These are phyloP conservation scores for Nematocida homosporus DNA, from an alignment of 371 early-diverging fungal genomes.

Conservation along the genomic window DNA sequence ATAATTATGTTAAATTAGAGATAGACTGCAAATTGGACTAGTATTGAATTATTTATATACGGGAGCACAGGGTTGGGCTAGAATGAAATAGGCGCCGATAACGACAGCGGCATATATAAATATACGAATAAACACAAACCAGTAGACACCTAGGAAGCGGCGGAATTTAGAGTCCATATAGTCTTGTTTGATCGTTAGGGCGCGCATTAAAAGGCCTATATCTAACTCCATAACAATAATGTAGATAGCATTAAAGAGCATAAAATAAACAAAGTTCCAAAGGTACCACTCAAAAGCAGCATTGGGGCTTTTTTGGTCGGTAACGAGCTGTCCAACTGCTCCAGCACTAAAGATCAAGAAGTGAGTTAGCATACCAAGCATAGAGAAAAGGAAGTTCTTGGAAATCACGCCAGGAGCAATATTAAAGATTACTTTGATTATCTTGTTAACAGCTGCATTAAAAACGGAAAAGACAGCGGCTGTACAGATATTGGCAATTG, in stretches of 20 bases:
- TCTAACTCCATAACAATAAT: conserved; percentile 10
- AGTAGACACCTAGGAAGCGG: background rate
- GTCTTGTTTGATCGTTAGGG: background rate
- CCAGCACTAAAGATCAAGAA: background rate
- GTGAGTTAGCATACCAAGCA: background rate
- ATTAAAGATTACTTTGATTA: background rate
- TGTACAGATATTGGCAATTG: background rate
- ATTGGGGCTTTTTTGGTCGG: background rate
- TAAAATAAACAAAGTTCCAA: background rate
- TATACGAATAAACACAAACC: background rate
- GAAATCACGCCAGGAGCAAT: background rate
- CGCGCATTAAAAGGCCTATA: background rate
- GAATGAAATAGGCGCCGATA: background rate
- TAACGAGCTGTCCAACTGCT: background rate
- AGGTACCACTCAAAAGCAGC: no score
- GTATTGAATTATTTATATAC: no score
- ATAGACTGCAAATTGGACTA: no score
- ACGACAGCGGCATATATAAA: background rate
- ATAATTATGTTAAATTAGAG: no score
- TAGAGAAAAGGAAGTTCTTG: background rate
- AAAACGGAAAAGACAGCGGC: background rate
- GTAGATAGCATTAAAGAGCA: background rate
- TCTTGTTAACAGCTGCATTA: background rate
- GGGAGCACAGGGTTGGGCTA: no score
- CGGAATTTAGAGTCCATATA: background rate